Evolutionary conservation across 169 alveolate species (phyloP), one percentile per base, ranked within the genome.

Genomic region (Plasmodium malariae): DNA sequence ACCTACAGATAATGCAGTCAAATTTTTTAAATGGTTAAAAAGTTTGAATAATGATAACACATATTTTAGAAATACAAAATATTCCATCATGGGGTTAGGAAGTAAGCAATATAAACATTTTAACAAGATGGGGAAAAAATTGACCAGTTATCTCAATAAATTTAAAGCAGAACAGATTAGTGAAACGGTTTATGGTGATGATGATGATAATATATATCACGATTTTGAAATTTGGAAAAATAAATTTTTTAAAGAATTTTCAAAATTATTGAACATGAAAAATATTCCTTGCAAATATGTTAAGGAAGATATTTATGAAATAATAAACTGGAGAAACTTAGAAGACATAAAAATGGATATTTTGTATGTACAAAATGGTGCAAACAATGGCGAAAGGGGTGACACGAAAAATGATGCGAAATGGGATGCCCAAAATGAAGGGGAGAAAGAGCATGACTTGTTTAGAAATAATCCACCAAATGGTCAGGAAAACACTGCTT

Each of bases 1-100:
- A 37, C 95, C 96, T 30, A 91, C 97, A 9, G 97, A 95, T 63
- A 93, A 94, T 78, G 95, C 97, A 6, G 43, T 90, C 43, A 94
- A 63, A 24, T 93, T 89, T 70, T 93, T 87, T 73, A 62, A 67
- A 40, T 91, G 95, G 97, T 65, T 95, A 51, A 71, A 91, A 43
- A 85, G 21, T 3, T 45, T 78, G 19, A 89, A 63, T 17, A 54
- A 76, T 19, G 91, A 88, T 48, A 80, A 87, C 21, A 43, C 14
- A 12, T 49, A 57, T 51, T 87, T 90, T 55, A 70, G 68, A 21
- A 72, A 92, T 34, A 60, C 93, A 37, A 48, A 62, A 49, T 92
- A 73, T 69, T 87, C 95, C 21, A 71, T 94, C 3, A 91, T 94
- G 76, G 96, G 97, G 32, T 88, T 92, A 68, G 96, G 96, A 32